phyloP scores from a whole-genome alignment of 306 rosid genomes.

The Cucumis cinereus region DNA sequence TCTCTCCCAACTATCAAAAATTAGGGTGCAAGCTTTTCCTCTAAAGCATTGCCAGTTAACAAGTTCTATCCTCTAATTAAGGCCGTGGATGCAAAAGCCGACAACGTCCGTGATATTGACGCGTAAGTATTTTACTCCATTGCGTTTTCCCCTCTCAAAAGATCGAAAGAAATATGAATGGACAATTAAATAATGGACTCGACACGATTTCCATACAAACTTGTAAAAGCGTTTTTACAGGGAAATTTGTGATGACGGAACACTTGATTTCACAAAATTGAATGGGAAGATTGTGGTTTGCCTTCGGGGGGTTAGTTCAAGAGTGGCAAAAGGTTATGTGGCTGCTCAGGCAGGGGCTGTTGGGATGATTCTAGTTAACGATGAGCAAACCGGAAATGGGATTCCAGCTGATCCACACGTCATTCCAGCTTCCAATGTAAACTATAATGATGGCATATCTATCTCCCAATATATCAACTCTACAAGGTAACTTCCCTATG shows the following conservation, averaged over 20 bases:
- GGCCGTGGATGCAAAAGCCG: not conserved
- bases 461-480: conserved; percentile 26
- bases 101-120: not conserved
- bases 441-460: conserved; percentile 15
- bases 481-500: conserved; percentile 21
- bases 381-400: not conserved
- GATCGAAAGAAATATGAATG: not conserved
- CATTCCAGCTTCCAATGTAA: conserved; percentile 39
- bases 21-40: not conserved
- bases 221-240: conserved; percentile 11
- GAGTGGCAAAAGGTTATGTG: conserved; percentile 17
- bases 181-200: not conserved
- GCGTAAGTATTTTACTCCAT: not conserved
- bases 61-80: not conserved
- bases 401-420: conserved; percentile 25
- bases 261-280: conserved; percentile 37
- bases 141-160: not conserved
- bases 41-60: not conserved
- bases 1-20: not conserved
- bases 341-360: conserved; percentile 36
- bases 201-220: not conserved
- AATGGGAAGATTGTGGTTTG: conserved; percentile 55
- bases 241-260: conserved; percentile 12
- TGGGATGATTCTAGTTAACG: conserved; percentile 53
- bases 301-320: conserved; percentile 12